Evolutionary conservation across 495 filamentous ascomycete genomes (phyloP).

Genomic region (Entonaema liquescens): DNA sequence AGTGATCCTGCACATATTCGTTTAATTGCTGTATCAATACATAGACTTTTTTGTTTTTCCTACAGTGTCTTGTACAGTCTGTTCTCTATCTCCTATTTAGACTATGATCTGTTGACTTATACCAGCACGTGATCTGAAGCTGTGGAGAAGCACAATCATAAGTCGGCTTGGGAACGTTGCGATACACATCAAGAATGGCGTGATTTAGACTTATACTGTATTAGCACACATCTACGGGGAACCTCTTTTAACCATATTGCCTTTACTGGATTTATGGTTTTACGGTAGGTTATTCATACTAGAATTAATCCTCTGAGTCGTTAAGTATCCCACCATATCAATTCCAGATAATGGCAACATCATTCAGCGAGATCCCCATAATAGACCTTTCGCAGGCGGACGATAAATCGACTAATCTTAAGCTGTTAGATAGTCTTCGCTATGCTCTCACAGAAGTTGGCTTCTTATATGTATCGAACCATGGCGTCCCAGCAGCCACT

Average conservation of each 20-base stretch:
- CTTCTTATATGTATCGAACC: conserved; percentile 63
- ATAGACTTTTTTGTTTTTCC: conserved; percentile 2
- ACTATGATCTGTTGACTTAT: neutral
- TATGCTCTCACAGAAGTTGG: conserved; percentile 59
- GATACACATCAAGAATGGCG: conserved; percentile 27
- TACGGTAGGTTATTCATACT: neutral
- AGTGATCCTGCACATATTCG: conserved; percentile 7
- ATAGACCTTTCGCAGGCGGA: conserved; percentile 56
- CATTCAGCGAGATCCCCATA: conserved; percentile 54
- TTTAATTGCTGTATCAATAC: conserved; percentile 16
- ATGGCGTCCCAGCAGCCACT: conserved; percentile 50
- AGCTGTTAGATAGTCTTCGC: conserved; percentile 53
- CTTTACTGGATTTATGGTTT: conserved; percentile 7
- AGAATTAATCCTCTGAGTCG: neutral
- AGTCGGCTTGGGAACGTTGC: conserved; percentile 26
- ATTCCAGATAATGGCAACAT: conserved; percentile 31
- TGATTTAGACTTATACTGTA: conserved; percentile 21
- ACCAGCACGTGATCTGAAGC: conserved; percentile 24
- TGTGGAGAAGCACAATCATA: conserved; percentile 17
- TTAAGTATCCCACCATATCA: neutral
- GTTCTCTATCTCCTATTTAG: neutral
- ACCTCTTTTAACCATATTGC: conserved; percentile 3
- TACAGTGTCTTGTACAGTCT: neutral
- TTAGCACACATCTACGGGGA: neutral
- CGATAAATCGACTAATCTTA: conserved; percentile 28